phyloP scores from a whole-genome alignment of 208 protist genomes.

The Leishmania major region DNA sequence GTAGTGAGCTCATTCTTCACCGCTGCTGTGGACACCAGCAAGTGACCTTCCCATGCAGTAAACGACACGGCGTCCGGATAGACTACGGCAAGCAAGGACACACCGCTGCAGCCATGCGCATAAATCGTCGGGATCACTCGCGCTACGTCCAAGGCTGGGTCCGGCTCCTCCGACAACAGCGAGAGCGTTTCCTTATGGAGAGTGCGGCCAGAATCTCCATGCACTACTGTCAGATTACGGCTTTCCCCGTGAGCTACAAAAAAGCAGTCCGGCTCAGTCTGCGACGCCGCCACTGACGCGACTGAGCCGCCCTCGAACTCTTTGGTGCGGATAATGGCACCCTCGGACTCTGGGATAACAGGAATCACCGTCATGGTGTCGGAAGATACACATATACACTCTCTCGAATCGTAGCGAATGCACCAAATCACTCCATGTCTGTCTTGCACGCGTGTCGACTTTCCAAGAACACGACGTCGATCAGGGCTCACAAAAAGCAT shows the following conservation, averaged over 20 bases:
- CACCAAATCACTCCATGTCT: slow-evolving; percentile 15
- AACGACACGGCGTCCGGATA: slow-evolving; percentile 35
- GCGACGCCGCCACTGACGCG: slow-evolving; percentile 1
- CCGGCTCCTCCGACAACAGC: slow-evolving; percentile 1
- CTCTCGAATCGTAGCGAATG: background rate
- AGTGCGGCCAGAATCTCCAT: background rate
- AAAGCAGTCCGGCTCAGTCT: background rate
- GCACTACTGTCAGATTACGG: slow-evolving; percentile 18
- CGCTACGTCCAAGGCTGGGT: no score
- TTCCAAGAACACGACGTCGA: slow-evolving; percentile 2
- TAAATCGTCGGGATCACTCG: slow-evolving; percentile 1
- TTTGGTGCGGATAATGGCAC: background rate
- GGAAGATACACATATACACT: slow-evolving; percentile 15
- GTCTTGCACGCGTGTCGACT: slow-evolving; percentile 6
- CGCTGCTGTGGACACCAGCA: slow-evolving; percentile 18
- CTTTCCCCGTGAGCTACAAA: slow-evolving; percentile 14
- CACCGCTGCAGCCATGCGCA: background rate
- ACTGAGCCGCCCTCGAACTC: background rate
- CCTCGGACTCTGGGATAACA: background rate
- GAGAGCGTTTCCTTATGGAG: background rate
- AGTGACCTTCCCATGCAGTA: slow-evolving; percentile 14
- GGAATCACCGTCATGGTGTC: background rate
- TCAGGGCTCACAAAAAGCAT: slow-evolving; percentile 21
- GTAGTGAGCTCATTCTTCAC: slow-evolving; percentile 39
- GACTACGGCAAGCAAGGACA: slow-evolving; percentile 23